Conservation (phyloP, 768 basidiomycete species). For the Tylopilus plumbeoviolaceoides region DNA sequence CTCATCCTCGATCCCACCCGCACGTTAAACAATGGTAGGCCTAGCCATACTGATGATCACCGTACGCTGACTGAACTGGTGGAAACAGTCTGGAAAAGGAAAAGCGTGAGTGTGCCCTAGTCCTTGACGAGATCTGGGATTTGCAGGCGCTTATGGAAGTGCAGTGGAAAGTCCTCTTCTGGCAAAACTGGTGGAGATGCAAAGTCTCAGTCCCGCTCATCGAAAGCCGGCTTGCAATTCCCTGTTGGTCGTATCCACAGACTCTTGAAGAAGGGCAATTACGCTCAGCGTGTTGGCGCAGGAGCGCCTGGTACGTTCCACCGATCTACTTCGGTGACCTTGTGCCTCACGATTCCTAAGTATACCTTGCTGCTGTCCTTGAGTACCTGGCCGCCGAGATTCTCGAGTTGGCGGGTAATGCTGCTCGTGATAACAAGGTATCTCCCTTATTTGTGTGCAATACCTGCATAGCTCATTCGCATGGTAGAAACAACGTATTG, state of each 20-base stretch:
- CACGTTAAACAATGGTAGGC: slow-evolving; percentile 31
- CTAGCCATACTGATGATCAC: background rate
- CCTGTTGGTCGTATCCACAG: slow-evolving; percentile 84
- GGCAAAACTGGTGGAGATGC: slow-evolving; percentile 47
- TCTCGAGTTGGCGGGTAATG: slow-evolving; percentile 78
- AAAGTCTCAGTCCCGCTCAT: slow-evolving; percentile 66
- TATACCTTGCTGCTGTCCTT: slow-evolving; percentile 80
- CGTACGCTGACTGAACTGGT: slow-evolving; percentile 8
- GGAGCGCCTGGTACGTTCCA: slow-evolving; percentile 56
- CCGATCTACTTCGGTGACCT: background rate
- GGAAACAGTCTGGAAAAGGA: slow-evolving; percentile 50
- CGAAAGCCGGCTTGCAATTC: slow-evolving; percentile 63
- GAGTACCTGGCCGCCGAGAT: slow-evolving; percentile 88
- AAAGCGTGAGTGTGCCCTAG: slow-evolving; percentile 39
- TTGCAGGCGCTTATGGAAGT: background rate
- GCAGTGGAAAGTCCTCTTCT: slow-evolving; percentile 35
- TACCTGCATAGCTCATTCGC: background rate
- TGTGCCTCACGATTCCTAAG: slow-evolving; percentile 31
- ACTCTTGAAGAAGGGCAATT: slow-evolving; percentile 69
- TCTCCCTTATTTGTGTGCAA: background rate
- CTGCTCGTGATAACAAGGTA: slow-evolving; percentile 70
- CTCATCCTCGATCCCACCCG: slow-evolving; percentile 14
- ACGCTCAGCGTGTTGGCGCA: slow-evolving; percentile 65
- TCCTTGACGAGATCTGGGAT: background rate
- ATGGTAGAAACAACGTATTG: slow-evolving; percentile 64